Evolutionary conservation across 192 early-diverging fungal species (phyloP), one percentile per base, ranked within the genome.

Genomic region (Irineochytrium annulatum): DNA sequence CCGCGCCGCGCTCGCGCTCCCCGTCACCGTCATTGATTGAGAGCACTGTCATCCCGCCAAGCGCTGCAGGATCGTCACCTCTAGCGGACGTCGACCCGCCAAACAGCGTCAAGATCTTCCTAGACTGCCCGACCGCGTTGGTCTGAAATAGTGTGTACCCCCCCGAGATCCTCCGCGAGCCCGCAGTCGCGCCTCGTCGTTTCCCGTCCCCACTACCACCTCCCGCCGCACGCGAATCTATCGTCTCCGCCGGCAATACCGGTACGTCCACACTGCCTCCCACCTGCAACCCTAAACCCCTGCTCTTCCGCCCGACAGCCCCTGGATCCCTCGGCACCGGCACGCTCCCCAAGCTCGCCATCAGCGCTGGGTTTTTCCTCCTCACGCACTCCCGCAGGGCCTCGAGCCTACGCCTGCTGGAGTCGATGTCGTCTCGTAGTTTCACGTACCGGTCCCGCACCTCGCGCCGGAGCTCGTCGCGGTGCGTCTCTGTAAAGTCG

Each of bases 391-490:
- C 62, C 5, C 30, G 46, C 0, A 64, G 54, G n/a, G 54, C 33
- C 26, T 64, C 59, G 20, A 64, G 33, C 5, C 62, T 33, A 32
- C 45, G 29, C 33, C 56, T 52, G 20, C 43, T 53, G 35, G 37
- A 64, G 27, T 64, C 62, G 16, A 63, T 64, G 41, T 64, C 62
- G 6, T 37, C 43, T 54, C 56, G 54, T n/a, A 70, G 22, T 22
- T 32, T 45, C 5, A 22, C 32, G 30, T 63, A 58, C 41, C 45
- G 29, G 32, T 65, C 57, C 45, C 51, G 33, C 14, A 73, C 59
- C 14, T 65, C 60, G 20, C 43, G 16, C 27, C 58, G 43, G 34
- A 73, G 19, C 16, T 43, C 11, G 16, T 69, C 62, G 39, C 67
- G 43, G 3, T 11, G 30, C 13, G 62, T 69, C 32, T 61, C 51